Base-by-base conservation (phyloP, 2,329 filamentous ascomycete species). In the Phyllosticta capitalensis region DNA sequence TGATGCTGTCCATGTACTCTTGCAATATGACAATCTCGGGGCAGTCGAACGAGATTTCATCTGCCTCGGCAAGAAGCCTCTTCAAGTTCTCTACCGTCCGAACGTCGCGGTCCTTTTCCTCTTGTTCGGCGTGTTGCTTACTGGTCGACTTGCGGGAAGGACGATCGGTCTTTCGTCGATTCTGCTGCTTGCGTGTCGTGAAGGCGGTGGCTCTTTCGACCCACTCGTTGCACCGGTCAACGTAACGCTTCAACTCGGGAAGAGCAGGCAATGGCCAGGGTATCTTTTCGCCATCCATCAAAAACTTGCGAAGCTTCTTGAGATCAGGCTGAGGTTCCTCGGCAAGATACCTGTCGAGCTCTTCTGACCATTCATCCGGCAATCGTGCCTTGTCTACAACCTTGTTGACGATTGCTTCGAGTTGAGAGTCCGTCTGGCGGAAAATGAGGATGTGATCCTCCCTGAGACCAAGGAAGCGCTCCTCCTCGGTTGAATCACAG, bases 181-280 rank as follows among this genome's bases (percentile, higher is more conserved):
- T 95, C 75, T 96, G 92, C 76, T 96, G 92, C 77, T 99, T 99
- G 66, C 94, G 89, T 61, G 94, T 92, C 68, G 92, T 96, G 78
- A 95, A 99, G 70, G 89, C 92, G 68, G 90, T 94, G 64, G 94
- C 94, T 76, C 97, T 92, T 68, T 97, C 94, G 63, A 96, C 90
- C 89, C 95, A 96, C 71, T 95, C 91, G 73, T 96, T 95, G 78
- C 94, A 97, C 68, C 90, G 87, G 67, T 96, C 91, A 72, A 99
- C 94, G 76, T 95, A 99, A 65, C 87, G 83, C 74, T 86, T 88
- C 66, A 99, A 81, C 66, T 89, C 83, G 67, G 88, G 82, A 63
- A 99, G 81, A 63, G 90, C 92, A 64, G 86, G 85, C 63, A 99
- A 82, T 61, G 90, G 87, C 79, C 89, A 95, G 61, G 92, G 91